A percentile compares a stretch with the other conserved stretches of the same genome.
These are phyloP conservation scores for Dipodascopsis uninucleata DNA, from an alignment of 805 yeast genomes.

Conservation along the genomic window DNA sequence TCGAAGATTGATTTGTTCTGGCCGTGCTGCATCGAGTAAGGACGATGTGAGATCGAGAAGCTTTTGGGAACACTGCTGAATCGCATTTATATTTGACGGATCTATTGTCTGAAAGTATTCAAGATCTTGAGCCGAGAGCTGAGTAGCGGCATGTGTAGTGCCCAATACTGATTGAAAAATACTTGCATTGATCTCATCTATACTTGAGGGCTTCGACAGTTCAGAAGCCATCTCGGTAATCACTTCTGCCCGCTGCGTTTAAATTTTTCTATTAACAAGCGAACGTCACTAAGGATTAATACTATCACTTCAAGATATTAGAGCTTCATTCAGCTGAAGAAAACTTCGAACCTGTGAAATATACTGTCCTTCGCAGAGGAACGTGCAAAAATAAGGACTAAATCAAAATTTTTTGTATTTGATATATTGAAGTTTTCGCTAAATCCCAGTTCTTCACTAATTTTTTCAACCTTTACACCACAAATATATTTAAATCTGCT, in stretches of 20 bases:
- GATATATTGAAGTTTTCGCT: no score
- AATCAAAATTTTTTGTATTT: no score
- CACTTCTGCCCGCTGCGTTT: background rate
- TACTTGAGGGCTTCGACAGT: no score
- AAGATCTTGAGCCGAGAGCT: conserved; percentile 62
- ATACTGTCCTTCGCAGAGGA: no score
- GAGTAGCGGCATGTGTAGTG: conserved; percentile 20
- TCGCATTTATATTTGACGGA: conserved; percentile 39
- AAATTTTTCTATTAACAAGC: no score
- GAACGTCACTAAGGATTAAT: no score
- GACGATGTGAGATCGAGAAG: conserved; percentile 48
- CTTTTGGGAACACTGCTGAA: conserved; percentile 43
- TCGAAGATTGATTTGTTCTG: conserved; percentile 30
- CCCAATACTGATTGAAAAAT: conserved; percentile 11
- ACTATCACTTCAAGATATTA: no score
- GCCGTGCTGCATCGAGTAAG: conserved; percentile 36
- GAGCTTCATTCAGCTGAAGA: background rate
- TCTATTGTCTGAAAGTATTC: conserved; percentile 68
- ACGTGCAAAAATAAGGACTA: no score
- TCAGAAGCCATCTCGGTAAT: background rate
- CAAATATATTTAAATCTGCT: no score
- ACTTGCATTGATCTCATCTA: conserved; percentile 1
- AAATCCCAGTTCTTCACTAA: no score
- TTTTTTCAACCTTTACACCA: no score
- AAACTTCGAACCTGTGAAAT: background rate